These are phyloP conservation scores for Candida krabiensis DNA, from an alignment of 805 yeast species.

Conservation along the genomic window DNA sequence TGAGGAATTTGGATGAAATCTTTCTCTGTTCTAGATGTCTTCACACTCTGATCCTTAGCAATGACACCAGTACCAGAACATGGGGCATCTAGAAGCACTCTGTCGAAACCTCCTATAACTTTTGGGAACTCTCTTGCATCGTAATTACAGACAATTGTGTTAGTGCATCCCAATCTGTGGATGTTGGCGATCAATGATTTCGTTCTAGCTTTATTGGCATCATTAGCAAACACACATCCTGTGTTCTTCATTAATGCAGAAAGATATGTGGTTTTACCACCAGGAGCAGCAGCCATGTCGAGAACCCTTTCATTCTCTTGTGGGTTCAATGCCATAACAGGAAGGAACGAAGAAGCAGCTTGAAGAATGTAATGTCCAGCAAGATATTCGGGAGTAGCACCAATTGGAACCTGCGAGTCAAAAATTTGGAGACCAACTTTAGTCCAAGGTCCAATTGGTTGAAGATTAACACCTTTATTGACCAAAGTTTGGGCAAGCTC, in stretches of 20 bases:
- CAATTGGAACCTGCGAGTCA: slow-evolving; percentile 99
- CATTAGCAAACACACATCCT: slow-evolving; percentile 96
- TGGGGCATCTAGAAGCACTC: slow-evolving; percentile 95
- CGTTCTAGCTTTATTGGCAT: slow-evolving; percentile 93
- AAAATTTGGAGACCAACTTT: slow-evolving; percentile 96
- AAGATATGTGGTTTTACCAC: slow-evolving; percentile 95
- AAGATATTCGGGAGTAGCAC: slow-evolving; percentile 98
- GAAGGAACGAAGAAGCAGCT: slow-evolving; percentile 97
- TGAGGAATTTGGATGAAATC: slow-evolving; percentile 97
- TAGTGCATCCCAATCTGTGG: slow-evolving; percentile 94
- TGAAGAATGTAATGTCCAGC: slow-evolving; percentile 98
- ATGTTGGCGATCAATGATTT: slow-evolving; percentile 95
- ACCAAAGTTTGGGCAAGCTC: slow-evolving; percentile 93
- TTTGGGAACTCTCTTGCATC: slow-evolving; percentile 98
- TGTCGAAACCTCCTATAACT: slow-evolving; percentile 97
- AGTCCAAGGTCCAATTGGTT: slow-evolving; percentile 97
- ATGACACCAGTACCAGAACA: slow-evolving; percentile 99
- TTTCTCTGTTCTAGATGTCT: slow-evolving; percentile 89
- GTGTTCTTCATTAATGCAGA: slow-evolving; percentile 98
- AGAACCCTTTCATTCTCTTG: slow-evolving; percentile 92
- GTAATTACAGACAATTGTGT: slow-evolving; percentile 94
- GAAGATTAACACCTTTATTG: slow-evolving; percentile 94
- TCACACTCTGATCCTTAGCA: slow-evolving; percentile 94
- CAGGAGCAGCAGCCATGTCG: slow-evolving; percentile 99
- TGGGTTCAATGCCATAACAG: slow-evolving; percentile 98